Percentiles rank a stretch among this genome's conserved stretches.
Conservation (phyloP, 108 stramenopile genomes). For the Epipyxis sp. region DNA sequence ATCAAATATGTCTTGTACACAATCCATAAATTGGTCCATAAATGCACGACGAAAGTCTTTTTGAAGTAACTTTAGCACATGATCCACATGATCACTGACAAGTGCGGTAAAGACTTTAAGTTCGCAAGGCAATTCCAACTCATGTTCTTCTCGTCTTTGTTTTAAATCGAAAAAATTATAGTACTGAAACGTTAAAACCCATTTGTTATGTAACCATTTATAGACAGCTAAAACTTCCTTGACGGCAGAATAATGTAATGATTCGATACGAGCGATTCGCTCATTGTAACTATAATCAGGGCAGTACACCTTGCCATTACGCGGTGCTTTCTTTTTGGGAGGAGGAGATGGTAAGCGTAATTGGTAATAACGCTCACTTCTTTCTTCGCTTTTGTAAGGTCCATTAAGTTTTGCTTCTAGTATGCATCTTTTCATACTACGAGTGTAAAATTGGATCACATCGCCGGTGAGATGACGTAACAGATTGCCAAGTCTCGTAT, state of each 20-base stretch:
- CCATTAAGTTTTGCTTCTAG: conserved; percentile 18
- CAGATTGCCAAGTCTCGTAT: conserved; percentile 37
- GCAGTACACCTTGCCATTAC: conserved; percentile 49
- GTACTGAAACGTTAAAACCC: conserved; percentile 43
- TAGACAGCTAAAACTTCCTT: conserved; percentile 51
- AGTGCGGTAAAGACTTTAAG: background rate
- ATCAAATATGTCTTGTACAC: conserved; percentile 60
- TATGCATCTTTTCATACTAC: conserved; percentile 57
- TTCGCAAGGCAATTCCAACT: conserved; percentile 4
- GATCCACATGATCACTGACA: background rate
- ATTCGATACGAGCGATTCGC: conserved; percentile 31
- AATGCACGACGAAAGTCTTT: conserved; percentile 54
- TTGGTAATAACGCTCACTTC: background rate
- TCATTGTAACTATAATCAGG: conserved; percentile 45
- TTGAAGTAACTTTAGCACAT: conserved; percentile 31
- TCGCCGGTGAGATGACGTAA: conserved; percentile 52
- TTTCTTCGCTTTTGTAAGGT: background rate
- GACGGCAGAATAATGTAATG: conserved; percentile 48
- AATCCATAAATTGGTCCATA: conserved; percentile 58
- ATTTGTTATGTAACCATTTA: conserved; percentile 56
- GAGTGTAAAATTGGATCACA: conserved; percentile 52
- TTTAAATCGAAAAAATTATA: conserved; percentile 33
- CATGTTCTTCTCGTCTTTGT: background rate
- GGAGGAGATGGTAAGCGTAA: conserved; percentile 31
- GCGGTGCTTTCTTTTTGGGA: conserved; percentile 31